A percentile compares a stretch with the other conserved stretches of the same genome.
phyloP scores from a whole-genome alignment of 176 grass and related monocot genomes.

The Rhynchospora pubera region DNA sequence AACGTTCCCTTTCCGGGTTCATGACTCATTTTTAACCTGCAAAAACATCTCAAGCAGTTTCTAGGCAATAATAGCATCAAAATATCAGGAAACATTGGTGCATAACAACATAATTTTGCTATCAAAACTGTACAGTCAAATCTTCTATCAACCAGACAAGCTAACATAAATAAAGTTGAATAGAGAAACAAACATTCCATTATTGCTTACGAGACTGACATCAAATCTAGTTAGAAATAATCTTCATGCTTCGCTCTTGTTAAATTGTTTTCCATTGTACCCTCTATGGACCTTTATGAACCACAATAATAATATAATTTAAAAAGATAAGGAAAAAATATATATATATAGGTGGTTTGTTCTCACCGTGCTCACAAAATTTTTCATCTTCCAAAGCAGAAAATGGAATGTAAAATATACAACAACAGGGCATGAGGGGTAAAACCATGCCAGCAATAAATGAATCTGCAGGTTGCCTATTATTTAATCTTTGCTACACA shows the following conservation, averaged over 20 bases:
- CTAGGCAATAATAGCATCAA: not conserved
- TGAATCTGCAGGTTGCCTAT: conserved; percentile 17
- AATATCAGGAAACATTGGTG: not conserved
- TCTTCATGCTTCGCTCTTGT: not conserved
- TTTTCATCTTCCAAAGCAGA: conserved; percentile 7
- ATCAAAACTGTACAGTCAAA: not conserved
- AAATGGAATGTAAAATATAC: conserved; percentile 8
- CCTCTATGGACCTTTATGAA: not conserved
- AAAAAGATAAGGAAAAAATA: not conserved
- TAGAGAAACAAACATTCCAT: not conserved
- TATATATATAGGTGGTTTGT: not conserved
- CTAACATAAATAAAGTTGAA: not conserved
- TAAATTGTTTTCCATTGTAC: not conserved
- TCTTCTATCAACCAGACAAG: not conserved
- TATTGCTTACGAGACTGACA: not conserved
- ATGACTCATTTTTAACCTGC: not conserved
- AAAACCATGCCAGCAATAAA: conserved; percentile 26
- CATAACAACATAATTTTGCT: not conserved
- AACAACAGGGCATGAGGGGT: not conserved
- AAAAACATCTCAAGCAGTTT: not conserved
- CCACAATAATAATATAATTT: not conserved
- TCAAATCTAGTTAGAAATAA: not conserved
- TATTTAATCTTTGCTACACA: conserved; percentile 17
- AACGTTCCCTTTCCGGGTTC: not conserved
- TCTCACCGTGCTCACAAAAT: not conserved